phyloP scores from a whole-genome alignment of 345 rosid genomes.

The Eucalyptus paniculata region DNA sequence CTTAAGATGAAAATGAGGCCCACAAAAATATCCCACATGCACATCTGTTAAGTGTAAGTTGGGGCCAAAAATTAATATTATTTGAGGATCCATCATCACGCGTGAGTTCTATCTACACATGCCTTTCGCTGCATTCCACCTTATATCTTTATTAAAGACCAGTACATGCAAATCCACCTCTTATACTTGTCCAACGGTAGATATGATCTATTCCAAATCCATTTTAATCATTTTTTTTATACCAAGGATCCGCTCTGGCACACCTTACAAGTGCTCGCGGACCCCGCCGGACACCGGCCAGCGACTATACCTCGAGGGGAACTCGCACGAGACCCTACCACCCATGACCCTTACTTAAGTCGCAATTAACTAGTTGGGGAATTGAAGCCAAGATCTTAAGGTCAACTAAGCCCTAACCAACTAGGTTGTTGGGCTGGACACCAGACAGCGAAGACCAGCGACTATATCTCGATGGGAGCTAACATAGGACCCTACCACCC shows the following conservation, averaged over 20 bases:
- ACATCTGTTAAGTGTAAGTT: not conserved
- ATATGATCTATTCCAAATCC: not conserved
- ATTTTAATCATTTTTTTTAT: not conserved
- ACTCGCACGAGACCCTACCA: too few relatives aligned
- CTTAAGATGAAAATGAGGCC: not conserved
- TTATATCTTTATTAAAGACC: not conserved
- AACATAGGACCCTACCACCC: too few relatives aligned
- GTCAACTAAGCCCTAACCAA: too few relatives aligned
- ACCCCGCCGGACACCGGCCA: accelerated
- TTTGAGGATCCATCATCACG: not conserved
- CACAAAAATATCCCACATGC: not conserved
- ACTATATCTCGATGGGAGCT: too few relatives aligned
- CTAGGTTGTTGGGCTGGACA: accelerated
- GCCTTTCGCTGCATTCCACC: not conserved
- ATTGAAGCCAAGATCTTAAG: too few relatives aligned
- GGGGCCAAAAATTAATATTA: not conserved
- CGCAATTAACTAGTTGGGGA: too few relatives aligned
- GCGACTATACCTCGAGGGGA: too few relatives aligned
- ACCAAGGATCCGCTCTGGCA: too few relatives aligned
- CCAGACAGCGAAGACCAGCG: accelerated
- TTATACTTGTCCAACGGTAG: not conserved
- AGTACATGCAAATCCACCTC: not conserved
- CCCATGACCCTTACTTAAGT: too few relatives aligned
- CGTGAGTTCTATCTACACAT: not conserved
- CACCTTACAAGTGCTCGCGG: too few relatives aligned